Evolutionary conservation across 139 green algal genomes (phyloP), one percentile per base, ranked within the genome.

Genomic region (Asterochloris sp.): DNA sequence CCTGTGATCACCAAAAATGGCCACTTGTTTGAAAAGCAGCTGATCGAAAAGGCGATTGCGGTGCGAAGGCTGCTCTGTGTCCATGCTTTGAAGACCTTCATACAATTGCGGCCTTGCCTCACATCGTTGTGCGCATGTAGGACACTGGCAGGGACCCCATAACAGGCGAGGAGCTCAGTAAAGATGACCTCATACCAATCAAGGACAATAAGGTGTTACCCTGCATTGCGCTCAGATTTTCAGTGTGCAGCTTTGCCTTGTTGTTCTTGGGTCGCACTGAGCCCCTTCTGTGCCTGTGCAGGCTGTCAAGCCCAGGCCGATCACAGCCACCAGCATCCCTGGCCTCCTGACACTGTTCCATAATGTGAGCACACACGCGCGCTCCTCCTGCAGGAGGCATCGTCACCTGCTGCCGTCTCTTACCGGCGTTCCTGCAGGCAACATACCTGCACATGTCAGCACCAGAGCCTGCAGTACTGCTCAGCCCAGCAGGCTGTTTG

Each of bases 341-440:
- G 96, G 96, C 63, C 84, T 99, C 74, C 89, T 99, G 17, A 86
- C 85, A 14, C 78, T 97, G 16, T 96, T 99, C 38, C 96, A 99
- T 38, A 96, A 98, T 82, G 92, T 96, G 68, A 76, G 91, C 60
- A 71, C 66, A 71, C 69, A 76, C 13, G 38, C 38, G 69, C 24
- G 24, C 69, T 54, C 24, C 14, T 76, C 69, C 24, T 76, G 69
- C 17, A 24, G 66, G 21, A 71, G 66, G 66, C 66, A 71, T 71
- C 13, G 69, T 26, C 16, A 0, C 69, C 27, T 75, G 69, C 28
- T 75, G 69, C 28, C 28, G 13, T 0, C 27, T 75, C 69, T 75
- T 75, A 0, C 28, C 12, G 28, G 27, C 69, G 27, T 0, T 26
- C 17, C 28, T 75, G 27, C n/a, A 75, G 28, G 9, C 28, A 75